Evolutionary conservation across 2,329 filamentous ascomycete species (phyloP).

Genomic region (Harringtonia lauricola): DNA sequence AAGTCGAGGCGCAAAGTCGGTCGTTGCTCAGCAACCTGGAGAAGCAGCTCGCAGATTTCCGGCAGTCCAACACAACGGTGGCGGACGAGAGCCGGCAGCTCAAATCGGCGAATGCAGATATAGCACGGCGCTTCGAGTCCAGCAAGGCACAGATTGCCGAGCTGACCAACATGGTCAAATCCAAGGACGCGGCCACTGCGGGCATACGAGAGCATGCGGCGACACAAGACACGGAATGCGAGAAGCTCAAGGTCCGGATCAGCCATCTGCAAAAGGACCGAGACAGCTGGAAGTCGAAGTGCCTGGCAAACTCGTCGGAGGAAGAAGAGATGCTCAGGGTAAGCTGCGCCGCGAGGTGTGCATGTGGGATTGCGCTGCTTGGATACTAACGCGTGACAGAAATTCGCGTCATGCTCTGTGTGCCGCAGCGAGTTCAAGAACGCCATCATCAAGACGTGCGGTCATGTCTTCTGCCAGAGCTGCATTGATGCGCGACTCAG

Average conservation of each 20-base stretch:
- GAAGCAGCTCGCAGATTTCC: conserved; percentile 78
- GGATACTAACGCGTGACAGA: conserved; percentile 35
- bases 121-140: conserved; percentile 56
- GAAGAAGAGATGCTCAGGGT: conserved; percentile 81
- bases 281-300: conserved; percentile 77
- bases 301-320: conserved; percentile 66
- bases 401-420: conserved; percentile 77
- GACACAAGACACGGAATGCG: conserved; percentile 61
- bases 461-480: conserved; percentile 83
- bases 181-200: conserved; percentile 56
- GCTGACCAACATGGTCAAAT: conserved; percentile 60
- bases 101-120: conserved; percentile 62
- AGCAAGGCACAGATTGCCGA: conserved; percentile 67
- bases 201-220: conserved; percentile 45
- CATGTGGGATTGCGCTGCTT: not conserved
- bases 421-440: conserved; percentile 93
- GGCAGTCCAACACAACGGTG: conserved; percentile 63
- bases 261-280: conserved; percentile 73
- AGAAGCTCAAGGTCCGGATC: conserved; percentile 67
- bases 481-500: conserved; percentile 84
- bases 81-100: conserved; percentile 63
- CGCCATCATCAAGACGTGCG: conserved; percentile 84
- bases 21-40: conserved; percentile 73
- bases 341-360: conserved; percentile 28
- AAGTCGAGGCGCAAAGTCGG: conserved; percentile 69